Conservation (phyloP, 163 green algal genomes). For the Scenedesmus sp. region DNA sequence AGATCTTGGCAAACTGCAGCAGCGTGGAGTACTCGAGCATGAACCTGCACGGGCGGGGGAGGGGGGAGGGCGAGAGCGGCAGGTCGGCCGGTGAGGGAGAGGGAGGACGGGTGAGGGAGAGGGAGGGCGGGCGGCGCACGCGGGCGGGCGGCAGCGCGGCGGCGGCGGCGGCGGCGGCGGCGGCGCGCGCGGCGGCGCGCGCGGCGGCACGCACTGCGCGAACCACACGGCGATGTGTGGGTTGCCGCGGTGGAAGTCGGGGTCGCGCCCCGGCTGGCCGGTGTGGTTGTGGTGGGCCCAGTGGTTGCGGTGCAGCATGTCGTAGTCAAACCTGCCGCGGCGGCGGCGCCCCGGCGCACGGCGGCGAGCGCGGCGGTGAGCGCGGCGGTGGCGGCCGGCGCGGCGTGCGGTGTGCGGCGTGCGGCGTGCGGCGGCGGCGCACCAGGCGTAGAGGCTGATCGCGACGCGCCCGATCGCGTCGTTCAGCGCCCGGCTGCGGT, state of each 20-base stretch:
- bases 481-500: slow-evolving; percentile 53
- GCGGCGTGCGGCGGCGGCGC: slow-evolving; percentile 48
- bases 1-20: slow-evolving; percentile 50
- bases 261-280: slow-evolving; percentile 44
- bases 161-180: not conserved
- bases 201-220: slow-evolving; percentile 19
- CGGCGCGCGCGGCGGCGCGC: not conserved
- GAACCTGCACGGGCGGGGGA: slow-evolving; percentile 53
- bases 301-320: slow-evolving; percentile 63
- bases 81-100: no score
- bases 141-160: not conserved
- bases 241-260: slow-evolving; percentile 66
- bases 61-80: no score
- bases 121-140: no score
- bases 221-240: slow-evolving; percentile 53
- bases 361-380: no score
- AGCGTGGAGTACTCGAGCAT: slow-evolving; percentile 59
- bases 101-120: no score
- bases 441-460: slow-evolving; percentile 62
- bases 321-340: slow-evolving; percentile 44
- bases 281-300: slow-evolving; percentile 67
- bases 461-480: slow-evolving; percentile 54
- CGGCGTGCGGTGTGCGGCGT: no score
- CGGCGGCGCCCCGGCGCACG: no score
- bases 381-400: no score